phyloP scores from a whole-genome alignment of 2,329 filamentous ascomycete genomes.

The Aphanocladium album region DNA sequence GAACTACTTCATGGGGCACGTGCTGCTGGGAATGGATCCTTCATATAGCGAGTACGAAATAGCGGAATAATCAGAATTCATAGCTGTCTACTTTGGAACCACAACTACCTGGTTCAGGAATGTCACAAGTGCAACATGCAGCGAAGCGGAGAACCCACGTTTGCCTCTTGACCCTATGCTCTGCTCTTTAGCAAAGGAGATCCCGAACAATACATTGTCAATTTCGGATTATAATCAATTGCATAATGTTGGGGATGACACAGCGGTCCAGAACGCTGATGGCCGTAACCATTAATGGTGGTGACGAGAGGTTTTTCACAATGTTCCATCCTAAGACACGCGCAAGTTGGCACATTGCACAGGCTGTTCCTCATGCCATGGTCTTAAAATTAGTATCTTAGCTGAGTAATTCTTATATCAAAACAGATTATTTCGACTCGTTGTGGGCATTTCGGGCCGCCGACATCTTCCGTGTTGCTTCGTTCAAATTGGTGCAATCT shows the following conservation, averaged over 20 bases:
- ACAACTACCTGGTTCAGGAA: no score
- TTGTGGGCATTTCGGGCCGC: neutral
- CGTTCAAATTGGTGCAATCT: no score
- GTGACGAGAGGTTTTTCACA: neutral
- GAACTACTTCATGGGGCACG: neutral
- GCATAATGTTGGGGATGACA: neutral
- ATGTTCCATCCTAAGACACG: conserved; percentile 1
- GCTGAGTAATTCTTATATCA: no score
- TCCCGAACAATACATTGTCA: neutral
- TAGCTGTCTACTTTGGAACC: no score
- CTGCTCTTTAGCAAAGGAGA: neutral
- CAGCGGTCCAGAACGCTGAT: neutral
- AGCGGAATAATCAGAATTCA: no score
- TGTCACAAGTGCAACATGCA: neutral
- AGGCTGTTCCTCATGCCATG: neutral
- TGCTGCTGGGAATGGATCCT: neutral
- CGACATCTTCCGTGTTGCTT: no score
- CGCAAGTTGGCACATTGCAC: neutral
- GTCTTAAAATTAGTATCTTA: neutral
- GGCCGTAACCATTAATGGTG: neutral
- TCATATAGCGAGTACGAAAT: neutral
- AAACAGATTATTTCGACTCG: neutral
- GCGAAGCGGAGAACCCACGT: neutral
- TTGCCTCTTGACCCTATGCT: neutral
- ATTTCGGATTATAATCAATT: neutral